phyloP scores from a whole-genome alignment of 768 basidiomycete genomes.

The Leucocoprinus leucothites region DNA sequence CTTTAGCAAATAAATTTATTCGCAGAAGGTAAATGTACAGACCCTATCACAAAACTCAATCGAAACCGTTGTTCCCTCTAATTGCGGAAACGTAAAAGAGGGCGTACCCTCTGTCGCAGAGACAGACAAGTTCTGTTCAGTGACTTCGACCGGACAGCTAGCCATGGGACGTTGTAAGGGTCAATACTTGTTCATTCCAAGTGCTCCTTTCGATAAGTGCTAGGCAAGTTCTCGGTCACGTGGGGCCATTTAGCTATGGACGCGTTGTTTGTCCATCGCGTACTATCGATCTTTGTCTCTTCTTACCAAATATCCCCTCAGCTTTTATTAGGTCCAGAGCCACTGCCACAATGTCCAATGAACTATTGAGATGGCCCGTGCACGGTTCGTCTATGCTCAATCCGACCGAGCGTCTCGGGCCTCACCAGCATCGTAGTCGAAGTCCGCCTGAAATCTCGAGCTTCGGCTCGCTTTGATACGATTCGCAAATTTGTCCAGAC shows the following conservation, averaged over 20 bases:
- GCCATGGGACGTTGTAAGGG: constrained; percentile 6
- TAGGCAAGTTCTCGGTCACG: constrained; percentile 21
- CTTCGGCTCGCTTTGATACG: constrained; percentile 73
- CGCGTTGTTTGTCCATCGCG: constrained; percentile 46
- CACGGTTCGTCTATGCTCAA: constrained; percentile 44
- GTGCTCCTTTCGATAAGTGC: too few species aligned
- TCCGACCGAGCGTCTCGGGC: neutral
- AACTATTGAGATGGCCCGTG: constrained; percentile 50
- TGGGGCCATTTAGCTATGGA: constrained; percentile 33
- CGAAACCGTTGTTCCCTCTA: constrained; percentile 50
- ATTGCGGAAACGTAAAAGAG: constrained; percentile 54
- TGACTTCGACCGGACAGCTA: neutral
- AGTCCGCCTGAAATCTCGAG: constrained; percentile 66
- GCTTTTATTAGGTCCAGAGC: neutral
- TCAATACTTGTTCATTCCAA: neutral
- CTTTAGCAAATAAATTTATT: neutral
- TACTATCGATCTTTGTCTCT: constrained; percentile 5
- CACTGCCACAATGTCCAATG: neutral
- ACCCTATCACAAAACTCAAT: constrained; percentile 95
- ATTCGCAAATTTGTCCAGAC: constrained; percentile 62
- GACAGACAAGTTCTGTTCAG: neutral
- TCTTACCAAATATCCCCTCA: neutral
- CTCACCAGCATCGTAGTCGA: constrained; percentile 55
- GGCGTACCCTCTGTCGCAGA: constrained; percentile 17
- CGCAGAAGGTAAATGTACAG: constrained; percentile 24